Percentiles rank a stretch among this genome's conserved stretches.
phyloP scores from a whole-genome alignment of 2,329 filamentous ascomycete genomes.

The Colletotrichum viniferum region DNA sequence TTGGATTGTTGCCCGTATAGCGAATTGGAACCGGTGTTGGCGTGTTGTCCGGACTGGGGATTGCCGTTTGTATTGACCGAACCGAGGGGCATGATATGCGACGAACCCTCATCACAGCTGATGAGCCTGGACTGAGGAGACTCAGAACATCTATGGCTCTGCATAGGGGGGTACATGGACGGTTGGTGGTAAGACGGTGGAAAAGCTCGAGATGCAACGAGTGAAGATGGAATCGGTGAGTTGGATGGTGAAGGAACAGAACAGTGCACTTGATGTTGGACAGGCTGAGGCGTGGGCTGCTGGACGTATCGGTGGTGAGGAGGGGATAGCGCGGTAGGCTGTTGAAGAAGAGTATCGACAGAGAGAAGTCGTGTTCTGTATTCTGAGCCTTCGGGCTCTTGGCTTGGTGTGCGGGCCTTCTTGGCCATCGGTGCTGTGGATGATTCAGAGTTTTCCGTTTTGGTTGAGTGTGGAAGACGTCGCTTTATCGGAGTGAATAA shows the following conservation, averaged over 20 bases:
- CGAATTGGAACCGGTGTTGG: background rate
- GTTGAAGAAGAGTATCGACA: background rate
- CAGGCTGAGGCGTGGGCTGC: background rate
- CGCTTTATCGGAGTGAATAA: background rate
- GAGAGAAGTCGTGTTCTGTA: background rate
- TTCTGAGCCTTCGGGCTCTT: background rate
- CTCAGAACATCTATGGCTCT: background rate
- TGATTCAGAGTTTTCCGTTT: background rate
- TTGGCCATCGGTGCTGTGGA: background rate
- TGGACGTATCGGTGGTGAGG: background rate
- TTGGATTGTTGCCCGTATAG: background rate
- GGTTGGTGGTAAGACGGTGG: background rate
- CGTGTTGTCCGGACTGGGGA: background rate
- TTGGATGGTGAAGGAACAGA: background rate
- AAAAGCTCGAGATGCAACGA: background rate
- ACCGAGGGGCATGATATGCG: accelerated
- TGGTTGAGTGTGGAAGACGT: background rate
- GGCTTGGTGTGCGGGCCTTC: background rate
- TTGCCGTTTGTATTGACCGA: background rate
- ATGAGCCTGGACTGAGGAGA: background rate
- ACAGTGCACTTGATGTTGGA: background rate
- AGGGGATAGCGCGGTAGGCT: background rate
- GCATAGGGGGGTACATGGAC: background rate
- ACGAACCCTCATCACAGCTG: background rate
- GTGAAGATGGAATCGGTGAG: background rate